Evolutionary conservation across 2,329 filamentous ascomycete genomes (phyloP).

Genomic region (Coniochaeta hoffmannii): DNA sequence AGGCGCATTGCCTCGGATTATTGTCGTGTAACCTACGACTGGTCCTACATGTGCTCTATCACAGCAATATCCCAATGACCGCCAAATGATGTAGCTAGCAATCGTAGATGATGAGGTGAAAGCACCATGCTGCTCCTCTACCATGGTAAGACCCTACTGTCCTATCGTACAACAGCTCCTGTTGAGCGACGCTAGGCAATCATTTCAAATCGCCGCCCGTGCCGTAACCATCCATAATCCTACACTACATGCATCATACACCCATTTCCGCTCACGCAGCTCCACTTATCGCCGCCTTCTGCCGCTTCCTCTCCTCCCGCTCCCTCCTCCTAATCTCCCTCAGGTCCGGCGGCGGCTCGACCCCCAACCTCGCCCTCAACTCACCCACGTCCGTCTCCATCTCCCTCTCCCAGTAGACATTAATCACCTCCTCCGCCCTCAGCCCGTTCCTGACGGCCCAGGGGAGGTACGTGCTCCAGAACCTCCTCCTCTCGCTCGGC

Average conservation of each 20-base stretch:
- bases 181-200: too few relatives aligned
- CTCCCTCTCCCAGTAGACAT: conserved; percentile 97
- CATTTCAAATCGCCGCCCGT: too few relatives aligned
- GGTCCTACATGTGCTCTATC: too few relatives aligned
- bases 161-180: not conserved
- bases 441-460: conserved; percentile 87
- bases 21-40: not conserved
- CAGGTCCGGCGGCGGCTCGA: conserved; percentile 84
- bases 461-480: conserved; percentile 71
- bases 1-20: not conserved
- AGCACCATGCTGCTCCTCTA: too few relatives aligned
- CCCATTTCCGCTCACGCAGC: conserved; percentile 1
- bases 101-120: too few relatives aligned
- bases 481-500: conserved; percentile 66
- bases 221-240: not conserved
- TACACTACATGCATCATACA: not conserved
- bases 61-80: too few relatives aligned
- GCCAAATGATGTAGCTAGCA: too few relatives aligned
- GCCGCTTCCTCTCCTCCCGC: conserved; percentile 58
- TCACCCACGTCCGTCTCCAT: conserved; percentile 75
- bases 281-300: conserved; percentile 33
- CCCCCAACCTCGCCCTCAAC: conserved; percentile 66
- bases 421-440: conserved; percentile 72
- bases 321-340: conserved; percentile 66
- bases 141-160: too few relatives aligned